A percentile compares a stretch with the other conserved stretches of the same genome.
phyloP scores from a whole-genome alignment of 768 basidiomycete genomes.

The Termitomyces heimii region DNA sequence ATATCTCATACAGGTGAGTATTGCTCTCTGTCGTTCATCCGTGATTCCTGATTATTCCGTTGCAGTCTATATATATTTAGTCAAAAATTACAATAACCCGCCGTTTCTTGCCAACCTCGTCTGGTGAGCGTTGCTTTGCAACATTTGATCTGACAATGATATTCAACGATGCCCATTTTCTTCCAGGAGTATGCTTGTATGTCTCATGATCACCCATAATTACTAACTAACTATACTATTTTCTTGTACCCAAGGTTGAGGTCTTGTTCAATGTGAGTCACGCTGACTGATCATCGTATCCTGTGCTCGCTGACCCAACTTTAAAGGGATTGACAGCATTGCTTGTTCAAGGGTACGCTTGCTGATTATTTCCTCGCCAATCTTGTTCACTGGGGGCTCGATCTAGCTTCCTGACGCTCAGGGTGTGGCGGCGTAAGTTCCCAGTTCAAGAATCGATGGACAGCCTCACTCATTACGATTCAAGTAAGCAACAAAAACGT shows the following conservation, averaged over 20 bases:
- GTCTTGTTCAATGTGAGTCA: conserved; percentile 36
- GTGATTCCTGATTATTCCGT: background rate
- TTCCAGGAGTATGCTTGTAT: conserved; percentile 32
- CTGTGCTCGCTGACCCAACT: background rate
- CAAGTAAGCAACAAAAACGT: conserved; percentile 39
- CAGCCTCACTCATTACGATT: background rate
- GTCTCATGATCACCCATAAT: background rate
- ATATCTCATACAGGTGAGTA: conserved; percentile 44
- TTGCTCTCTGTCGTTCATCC: background rate
- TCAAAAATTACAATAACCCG: conserved; percentile 32
- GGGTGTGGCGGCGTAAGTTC: conserved; percentile 38
- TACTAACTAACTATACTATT: background rate
- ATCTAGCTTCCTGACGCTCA: conserved; percentile 36
- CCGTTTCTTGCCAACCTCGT: conserved; percentile 26
- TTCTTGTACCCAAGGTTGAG: conserved; percentile 12
- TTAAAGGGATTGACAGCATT: conserved; percentile 40
- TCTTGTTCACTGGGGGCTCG: background rate
- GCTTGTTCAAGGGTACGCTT: conserved; percentile 38
- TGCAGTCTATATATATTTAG: conserved; percentile 41
- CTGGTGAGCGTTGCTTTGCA: conserved; percentile 24
- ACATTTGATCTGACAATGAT: background rate
- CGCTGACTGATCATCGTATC: background rate
- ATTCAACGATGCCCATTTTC: background rate
- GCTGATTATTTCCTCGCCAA: background rate
- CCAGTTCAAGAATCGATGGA: background rate